These are phyloP conservation scores for Xylariaceae sp. DNA, from an alignment of 2,329 filamentous ascomycete genomes.

Conservation along the genomic window DNA sequence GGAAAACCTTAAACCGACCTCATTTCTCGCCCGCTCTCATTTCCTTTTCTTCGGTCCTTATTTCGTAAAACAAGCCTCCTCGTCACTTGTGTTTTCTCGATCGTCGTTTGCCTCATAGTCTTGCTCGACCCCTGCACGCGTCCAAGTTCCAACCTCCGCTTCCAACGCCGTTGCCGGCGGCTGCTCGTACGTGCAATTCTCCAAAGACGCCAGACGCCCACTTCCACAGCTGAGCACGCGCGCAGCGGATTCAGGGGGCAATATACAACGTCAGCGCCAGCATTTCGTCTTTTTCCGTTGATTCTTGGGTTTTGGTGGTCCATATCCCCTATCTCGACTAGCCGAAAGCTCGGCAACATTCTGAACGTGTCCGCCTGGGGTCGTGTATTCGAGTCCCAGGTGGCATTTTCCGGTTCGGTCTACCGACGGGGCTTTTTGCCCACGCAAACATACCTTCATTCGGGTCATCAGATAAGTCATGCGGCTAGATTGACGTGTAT, in stretches of 20 bases:
- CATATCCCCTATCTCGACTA: background rate
- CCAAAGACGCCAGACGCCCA: background rate
- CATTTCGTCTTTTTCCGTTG: background rate
- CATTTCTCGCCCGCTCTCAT: slow-evolving; percentile 7
- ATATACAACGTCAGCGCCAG: slow-evolving; percentile 6
- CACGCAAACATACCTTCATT: slow-evolving; percentile 54
- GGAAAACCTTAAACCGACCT: slow-evolving; percentile 31
- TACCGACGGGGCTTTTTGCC: slow-evolving; percentile 47
- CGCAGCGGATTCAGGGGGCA: background rate
- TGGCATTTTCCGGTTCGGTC: background rate
- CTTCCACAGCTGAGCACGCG: slow-evolving; percentile 6
- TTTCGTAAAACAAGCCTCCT: background rate
- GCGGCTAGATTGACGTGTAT: background rate
- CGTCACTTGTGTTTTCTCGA: background rate
- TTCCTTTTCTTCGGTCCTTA: slow-evolving; percentile 1
- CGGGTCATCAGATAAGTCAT: slow-evolving; percentile 13
- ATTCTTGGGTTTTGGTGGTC: background rate
- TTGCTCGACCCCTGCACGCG: slow-evolving; percentile 4
- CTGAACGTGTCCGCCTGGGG: background rate
- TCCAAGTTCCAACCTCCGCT: background rate
- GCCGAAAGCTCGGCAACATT: background rate
- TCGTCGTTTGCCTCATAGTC: slow-evolving; percentile 3
- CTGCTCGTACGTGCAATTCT: slow-evolving; percentile 1
- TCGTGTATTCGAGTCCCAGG: background rate
- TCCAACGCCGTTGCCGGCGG: slow-evolving; percentile 1